Evolutionary conservation across 2,329 filamentous ascomycete genomes (phyloP), one percentile per base, ranked within the genome.

Genomic region (Orbilia javanica): DNA sequence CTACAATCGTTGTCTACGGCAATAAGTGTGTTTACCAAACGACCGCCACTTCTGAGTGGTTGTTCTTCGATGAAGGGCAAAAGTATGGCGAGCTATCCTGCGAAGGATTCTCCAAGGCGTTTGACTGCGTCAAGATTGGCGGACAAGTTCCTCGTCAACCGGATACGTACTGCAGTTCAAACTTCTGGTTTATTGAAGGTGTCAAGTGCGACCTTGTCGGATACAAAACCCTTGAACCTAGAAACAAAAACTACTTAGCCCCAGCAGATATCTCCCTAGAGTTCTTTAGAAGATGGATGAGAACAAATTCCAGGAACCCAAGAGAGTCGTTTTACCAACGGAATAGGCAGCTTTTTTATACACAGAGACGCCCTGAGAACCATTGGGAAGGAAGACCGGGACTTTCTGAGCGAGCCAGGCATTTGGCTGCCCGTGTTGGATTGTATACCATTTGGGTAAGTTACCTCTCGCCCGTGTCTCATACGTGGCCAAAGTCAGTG

Each of bases 301-400:
- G 60, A 20, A 46, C 15, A 4, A 64, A 64, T 5, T n/a, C 27
- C 11, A 27, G 15, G 7, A 27, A 53, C 8, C n/a, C 29, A 42
- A 22, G 20, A 44, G 60, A 50, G 27, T 39, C 57, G 13, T 73
- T 74, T 22, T 74, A 74, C 27, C 36, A 36, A 27, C 39, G 27
- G n/a, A 68, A 55, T 15, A 36, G 63, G 36, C 62, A 67, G 63
- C 53, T 74, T 3, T 74, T 74, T 34, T 74, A 74, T 25, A 74
- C 70, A 7, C 62, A 62, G 20, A 50, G 70, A 34, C 48, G 39
- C 10, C 36, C 50, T 52, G 70, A 52, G 8, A 64, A 64, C 20
- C 60, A 64, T 48, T 64, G n/a, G 20, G 52, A 36, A 6, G 63
- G 70, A 15, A 50, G 52, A 39, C 39, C 52, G 10, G 70, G 70